phyloP scores from a whole-genome alignment of 2,329 filamentous ascomycete genomes.

The Fusarium anguioides region DNA sequence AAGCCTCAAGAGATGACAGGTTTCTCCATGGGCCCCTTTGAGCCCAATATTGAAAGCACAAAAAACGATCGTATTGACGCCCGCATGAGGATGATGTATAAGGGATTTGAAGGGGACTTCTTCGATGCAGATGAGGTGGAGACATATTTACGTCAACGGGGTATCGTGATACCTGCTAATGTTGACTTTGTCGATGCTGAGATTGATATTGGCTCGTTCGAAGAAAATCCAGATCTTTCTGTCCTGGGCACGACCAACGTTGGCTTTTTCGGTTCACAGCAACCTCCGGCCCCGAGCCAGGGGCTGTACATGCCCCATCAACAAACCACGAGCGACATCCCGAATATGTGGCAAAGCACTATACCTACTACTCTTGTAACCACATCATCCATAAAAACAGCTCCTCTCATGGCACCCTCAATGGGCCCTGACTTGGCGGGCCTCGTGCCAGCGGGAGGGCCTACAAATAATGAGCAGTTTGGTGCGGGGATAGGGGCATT shows the following conservation, averaged over 20 bases:
- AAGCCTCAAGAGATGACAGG: slow-evolving; percentile 43
- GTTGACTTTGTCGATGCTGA: slow-evolving; percentile 71
- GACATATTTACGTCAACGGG: slow-evolving; percentile 73
- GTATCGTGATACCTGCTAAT: slow-evolving; percentile 70
- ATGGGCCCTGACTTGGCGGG: slow-evolving; percentile 16
- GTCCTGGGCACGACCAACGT: neutral
- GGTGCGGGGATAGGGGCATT: slow-evolving; percentile 16
- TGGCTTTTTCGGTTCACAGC: slow-evolving; percentile 25
- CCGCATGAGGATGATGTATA: slow-evolving; percentile 64
- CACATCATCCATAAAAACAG: slow-evolving; percentile 15
- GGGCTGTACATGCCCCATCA: slow-evolving; percentile 14
- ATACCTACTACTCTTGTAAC: slow-evolving; percentile 20
- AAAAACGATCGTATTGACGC: slow-evolving; percentile 58
- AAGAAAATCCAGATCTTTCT: slow-evolving; percentile 18
- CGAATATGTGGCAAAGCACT: slow-evolving; percentile 27
- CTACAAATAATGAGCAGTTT: slow-evolving; percentile 19
- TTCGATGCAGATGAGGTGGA: slow-evolving; percentile 83
- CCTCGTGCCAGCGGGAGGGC: slow-evolving; percentile 9
- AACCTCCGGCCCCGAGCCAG: slow-evolving; percentile 1
- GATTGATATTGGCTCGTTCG: slow-evolving; percentile 59
- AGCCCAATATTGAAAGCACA: slow-evolving; percentile 51
- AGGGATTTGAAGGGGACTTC: slow-evolving; percentile 78
- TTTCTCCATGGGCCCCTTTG: slow-evolving; percentile 61
- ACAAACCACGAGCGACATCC: neutral
- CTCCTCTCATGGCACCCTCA: slow-evolving; percentile 8